Conservation (phyloP, 768 basidiomycete species). For the Fomitopsis pulvina region DNA sequence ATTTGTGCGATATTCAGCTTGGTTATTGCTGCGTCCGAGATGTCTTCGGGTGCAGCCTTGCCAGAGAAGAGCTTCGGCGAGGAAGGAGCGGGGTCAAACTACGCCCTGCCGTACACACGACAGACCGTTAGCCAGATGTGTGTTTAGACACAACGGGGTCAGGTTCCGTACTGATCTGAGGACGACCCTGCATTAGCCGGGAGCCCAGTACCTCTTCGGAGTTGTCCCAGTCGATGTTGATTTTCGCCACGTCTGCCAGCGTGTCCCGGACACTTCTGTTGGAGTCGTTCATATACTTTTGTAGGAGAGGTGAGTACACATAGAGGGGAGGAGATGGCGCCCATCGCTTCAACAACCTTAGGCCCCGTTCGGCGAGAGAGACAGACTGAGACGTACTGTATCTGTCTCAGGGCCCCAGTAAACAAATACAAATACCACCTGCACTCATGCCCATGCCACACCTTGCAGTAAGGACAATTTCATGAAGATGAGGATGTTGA, state of each 20-base stretch:
- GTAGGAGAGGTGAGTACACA: constrained; percentile 69
- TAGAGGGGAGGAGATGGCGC: constrained; percentile 70
- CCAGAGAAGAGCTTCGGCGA: constrained; percentile 56
- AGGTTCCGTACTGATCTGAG: constrained; percentile 10
- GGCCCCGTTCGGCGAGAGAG: no score
- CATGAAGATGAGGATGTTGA: no score
- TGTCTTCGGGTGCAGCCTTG: constrained; percentile 43
- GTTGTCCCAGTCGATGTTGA: constrained; percentile 90
- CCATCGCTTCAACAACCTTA: constrained; percentile 99
- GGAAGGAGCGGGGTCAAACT: constrained; percentile 87
- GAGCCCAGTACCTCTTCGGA: constrained; percentile 64
- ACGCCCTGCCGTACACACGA: constrained; percentile 37
- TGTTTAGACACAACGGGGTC: neutral
- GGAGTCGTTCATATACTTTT: constrained; percentile 63
- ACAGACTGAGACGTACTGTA: no score
- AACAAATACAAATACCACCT: no score
- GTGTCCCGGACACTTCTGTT: constrained; percentile 85
- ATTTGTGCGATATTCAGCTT: constrained; percentile 48
- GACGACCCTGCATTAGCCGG: constrained; percentile 4
- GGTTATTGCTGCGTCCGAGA: constrained; percentile 41
- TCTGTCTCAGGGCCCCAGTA: no score
- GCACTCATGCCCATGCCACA: no score
- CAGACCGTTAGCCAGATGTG: no score
- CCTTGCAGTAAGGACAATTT: no score
- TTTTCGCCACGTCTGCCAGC: constrained; percentile 94